Evolutionary conservation across 2,329 filamentous ascomycete genomes (phyloP).

Genomic region (Penicillium sp.): DNA sequence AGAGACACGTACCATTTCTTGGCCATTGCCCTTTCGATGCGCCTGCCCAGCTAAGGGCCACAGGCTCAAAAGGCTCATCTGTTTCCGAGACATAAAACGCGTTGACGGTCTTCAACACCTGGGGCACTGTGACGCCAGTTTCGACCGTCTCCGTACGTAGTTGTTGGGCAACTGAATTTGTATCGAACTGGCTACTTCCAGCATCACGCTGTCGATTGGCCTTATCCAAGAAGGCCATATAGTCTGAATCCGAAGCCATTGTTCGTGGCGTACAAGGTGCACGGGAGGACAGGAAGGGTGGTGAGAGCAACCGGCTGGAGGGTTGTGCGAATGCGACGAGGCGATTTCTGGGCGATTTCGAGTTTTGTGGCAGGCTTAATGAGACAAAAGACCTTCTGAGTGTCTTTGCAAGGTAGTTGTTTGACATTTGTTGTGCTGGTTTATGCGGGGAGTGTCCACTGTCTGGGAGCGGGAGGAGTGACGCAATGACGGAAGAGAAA

Average conservation of each 20-base stretch:
- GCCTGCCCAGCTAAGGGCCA: constrained; percentile 59
- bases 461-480: background rate
- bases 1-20: constrained; percentile 26
- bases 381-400: background rate
- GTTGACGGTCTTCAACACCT: constrained; percentile 53
- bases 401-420: background rate
- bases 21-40: constrained; percentile 33
- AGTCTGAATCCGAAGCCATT: constrained; percentile 69
- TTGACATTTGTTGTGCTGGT: constrained; percentile 1
- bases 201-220: constrained; percentile 65
- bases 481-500: background rate
- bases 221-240: constrained; percentile 80
- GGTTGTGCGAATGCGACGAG: background rate
- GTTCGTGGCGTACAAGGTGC: constrained; percentile 13
- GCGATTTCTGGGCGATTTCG: background rate
- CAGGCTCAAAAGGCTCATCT: constrained; percentile 79
- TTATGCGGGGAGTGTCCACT: background rate
- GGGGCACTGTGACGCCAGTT: constrained; percentile 56
- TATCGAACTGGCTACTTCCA: constrained; percentile 19
- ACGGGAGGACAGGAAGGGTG: background rate
- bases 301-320: background rate
- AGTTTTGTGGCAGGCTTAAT: background rate
- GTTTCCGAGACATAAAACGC: constrained; percentile 74
- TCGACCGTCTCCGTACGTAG: constrained; percentile 39
- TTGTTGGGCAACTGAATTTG: constrained; percentile 9